Conservation (phyloP, 306 rosid genomes). For the Cicer yamashitae region DNA sequence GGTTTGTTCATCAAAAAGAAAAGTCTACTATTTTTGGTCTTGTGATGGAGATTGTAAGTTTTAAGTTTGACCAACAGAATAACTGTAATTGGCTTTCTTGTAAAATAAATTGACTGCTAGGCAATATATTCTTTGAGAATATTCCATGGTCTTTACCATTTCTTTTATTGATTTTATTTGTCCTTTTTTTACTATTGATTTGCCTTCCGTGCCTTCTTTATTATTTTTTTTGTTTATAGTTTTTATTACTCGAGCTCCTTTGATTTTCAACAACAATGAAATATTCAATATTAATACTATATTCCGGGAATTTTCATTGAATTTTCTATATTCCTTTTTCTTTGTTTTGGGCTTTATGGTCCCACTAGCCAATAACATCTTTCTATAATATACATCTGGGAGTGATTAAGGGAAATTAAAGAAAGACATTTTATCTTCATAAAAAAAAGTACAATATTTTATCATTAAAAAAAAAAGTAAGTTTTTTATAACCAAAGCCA, state of each 20-base stretch:
- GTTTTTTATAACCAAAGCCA: too few species aligned
- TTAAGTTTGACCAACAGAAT: constrained; percentile 33
- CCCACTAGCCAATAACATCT: neutral
- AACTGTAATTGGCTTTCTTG: constrained; percentile 24
- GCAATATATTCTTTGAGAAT: neutral
- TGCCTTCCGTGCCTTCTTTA: neutral
- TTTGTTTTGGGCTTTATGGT: neutral
- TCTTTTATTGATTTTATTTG: neutral
- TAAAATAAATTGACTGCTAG: constrained; percentile 1
- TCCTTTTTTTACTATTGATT: neutral
- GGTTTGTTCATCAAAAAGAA: neutral
- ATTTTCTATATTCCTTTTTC: neutral
- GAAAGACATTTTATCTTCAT: constrained; percentile 10
- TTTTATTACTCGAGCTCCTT: neutral
- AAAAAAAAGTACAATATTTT: neutral
- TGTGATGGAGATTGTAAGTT: neutral
- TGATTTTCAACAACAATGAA: neutral
- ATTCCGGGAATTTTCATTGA: neutral
- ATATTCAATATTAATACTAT: neutral
- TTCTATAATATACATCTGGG: neutral
- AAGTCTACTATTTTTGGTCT: constrained; percentile 13
- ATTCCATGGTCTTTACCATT: neutral
- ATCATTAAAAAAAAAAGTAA: too few species aligned
- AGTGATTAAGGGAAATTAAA: constrained; percentile 41
- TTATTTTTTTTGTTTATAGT: neutral